Base-by-base conservation (phyloP, 1,139 yeast species). In the Entelexis paramagnoliae region DNA sequence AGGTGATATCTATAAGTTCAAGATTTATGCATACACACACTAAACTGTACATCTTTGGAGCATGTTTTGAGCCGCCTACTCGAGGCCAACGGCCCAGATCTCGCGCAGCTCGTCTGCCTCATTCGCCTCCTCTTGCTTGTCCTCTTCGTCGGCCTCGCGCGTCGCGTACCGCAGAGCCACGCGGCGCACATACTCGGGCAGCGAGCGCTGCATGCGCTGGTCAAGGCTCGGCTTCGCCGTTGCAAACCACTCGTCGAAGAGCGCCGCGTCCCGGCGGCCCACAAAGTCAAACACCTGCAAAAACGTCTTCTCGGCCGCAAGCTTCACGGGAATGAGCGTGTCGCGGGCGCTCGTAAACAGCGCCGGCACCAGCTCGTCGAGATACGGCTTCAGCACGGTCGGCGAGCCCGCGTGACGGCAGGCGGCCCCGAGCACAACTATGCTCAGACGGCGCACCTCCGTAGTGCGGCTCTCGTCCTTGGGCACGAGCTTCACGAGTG, bases 261-360 rank as follows among this genome's bases (percentile, higher is more conserved):
- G 64, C 1, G 59, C 66, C 68, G 77, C 69, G n/a, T 74, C 73
- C n/a, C 71, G 76, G 55, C 86, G 91, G 40, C 83, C 88, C 28
- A 86, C 81, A 58, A 89, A 71, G 52, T 76, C 73, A 66, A 88
- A 81, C 20, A 87, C 67, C 1, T 88, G 79, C 61, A 89, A 68
- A 66, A 77, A 89, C 0, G 95, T 89, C 71, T 87, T 87, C 66
- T 91, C 98, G 4, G 96, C 95, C 0, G 97, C 96, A 57, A 91
- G 74, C 63, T 88, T 88, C 60, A 91, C 83, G 4, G 98, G 97
- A 62, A 91, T 86, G 46, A 85, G 72, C 16, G 81, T 75, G 62
- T 89, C 96, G 59, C 98, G 77, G 43, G 91, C 83, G 65, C 94
- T 82, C 0, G 81, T 72, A 65, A 91, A 91, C 2, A 88, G 80